Base-by-base conservation (phyloP, 2,329 filamentous ascomycete genomes). In the Ambrosiella cleistominuta region DNA sequence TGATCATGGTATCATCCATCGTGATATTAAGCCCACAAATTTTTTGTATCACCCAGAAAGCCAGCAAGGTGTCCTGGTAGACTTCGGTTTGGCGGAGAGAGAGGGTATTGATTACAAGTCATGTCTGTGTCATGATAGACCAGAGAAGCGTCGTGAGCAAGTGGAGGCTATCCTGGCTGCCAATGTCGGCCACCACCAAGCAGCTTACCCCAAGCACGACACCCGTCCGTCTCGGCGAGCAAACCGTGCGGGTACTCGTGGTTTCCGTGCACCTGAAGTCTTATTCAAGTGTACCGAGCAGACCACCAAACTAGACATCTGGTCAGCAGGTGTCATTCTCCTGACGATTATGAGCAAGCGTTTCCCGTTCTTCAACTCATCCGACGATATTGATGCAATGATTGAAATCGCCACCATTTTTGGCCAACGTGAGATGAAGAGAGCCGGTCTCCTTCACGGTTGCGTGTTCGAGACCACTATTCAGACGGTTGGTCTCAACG, bases 361-460 rank as follows among this genome's bases (percentile, higher is more conserved):
- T 3, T 98, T 98, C 65, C 93, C 93, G 1, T 98, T 98, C 71
- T 98, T 98, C 76, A 96, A 98, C 71, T 95, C 88, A 51, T 85
- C 89, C n/a, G 93, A 98, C 68, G 93, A 98, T 65, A 86, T 98
- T 53, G 93, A 98, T 67, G 93, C 93, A 56, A 85, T 96, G 78
- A 91, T 98, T 64, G 93, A 98, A 70, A 94, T 98, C 63, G 87
- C 90, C 40, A 95, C 88, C 60, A 95, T 98, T 61, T 96, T 97
- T 68, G 93, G 93, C 54, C 77, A 78, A 47, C 83, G 80, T 66
- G 82, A 83, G 60, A 97, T 98, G 91, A 86, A 85, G 66, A 75
- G 80, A 39, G 86, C 85, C 2, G 88, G 88, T 0, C 74, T 88
- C 15, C 74, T 95, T 55, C 93, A 98, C 66, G 93, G 93, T 1